Conservation (phyloP, 2,329 filamentous ascomycete species). For the Aspergillus ochraceus region DNA sequence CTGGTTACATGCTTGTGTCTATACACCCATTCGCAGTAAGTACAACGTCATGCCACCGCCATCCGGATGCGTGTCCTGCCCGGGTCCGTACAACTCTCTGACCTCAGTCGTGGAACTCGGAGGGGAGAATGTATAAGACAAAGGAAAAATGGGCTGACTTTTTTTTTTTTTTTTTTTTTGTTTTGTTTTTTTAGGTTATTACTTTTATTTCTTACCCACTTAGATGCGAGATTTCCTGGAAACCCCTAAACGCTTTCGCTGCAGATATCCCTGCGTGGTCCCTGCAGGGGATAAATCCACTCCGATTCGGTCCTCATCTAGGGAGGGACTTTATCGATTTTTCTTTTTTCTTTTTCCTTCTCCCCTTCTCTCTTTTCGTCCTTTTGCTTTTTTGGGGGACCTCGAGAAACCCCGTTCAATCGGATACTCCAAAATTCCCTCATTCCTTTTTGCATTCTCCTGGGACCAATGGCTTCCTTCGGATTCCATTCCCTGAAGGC, state of each 20-base stretch:
- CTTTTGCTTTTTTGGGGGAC: constrained; percentile 1
- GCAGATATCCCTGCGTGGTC: constrained; percentile 9
- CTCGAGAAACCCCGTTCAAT: background rate
- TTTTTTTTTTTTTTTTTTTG: background rate
- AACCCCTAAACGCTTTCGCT: constrained; percentile 3
- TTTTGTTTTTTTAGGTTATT: no score
- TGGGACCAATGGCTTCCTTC: constrained; percentile 7
- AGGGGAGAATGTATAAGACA: background rate
- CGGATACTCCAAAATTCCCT: constrained; percentile 5
- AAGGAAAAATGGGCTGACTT: background rate
- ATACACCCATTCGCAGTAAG: background rate
- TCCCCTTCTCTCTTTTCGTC: constrained; percentile 1
- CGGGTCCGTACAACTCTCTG: background rate
- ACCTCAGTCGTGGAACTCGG: background rate
- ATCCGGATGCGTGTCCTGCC: background rate
- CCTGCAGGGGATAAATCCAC: constrained; percentile 4
- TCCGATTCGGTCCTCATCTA: background rate
- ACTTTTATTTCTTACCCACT: background rate
- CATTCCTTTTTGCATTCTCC: constrained; percentile 1
- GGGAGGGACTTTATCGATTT: background rate
- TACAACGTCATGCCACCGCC: background rate
- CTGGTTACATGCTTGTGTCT: constrained; percentile 13
- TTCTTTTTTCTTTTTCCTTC: background rate
- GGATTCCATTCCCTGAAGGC: background rate
- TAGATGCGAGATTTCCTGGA: background rate